These are phyloP conservation scores for Trametes cubensis DNA, from an alignment of 768 basidiomycete species.

Conservation along the genomic window DNA sequence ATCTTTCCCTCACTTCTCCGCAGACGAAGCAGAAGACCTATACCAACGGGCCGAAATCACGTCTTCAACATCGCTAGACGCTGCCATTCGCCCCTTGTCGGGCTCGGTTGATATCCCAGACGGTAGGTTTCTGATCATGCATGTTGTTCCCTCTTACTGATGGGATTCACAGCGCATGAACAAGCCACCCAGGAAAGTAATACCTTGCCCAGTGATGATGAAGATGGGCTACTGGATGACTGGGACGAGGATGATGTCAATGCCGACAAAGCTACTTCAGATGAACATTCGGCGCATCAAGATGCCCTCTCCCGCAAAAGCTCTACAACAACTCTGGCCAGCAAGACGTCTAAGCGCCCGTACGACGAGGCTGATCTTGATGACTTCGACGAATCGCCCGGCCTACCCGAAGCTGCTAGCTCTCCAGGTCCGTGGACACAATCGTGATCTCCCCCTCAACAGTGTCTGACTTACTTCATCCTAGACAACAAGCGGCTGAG, in stretches of 20 bases:
- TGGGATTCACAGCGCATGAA: background rate
- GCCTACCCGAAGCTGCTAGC: background rate
- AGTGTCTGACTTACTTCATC: background rate
- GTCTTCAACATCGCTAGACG: background rate
- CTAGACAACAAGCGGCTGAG: constrained; percentile 21
- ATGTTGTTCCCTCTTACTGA: background rate
- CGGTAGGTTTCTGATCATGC: background rate
- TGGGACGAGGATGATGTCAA: constrained; percentile 13
- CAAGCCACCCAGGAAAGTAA: constrained; percentile 1
- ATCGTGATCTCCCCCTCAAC: too few species aligned
- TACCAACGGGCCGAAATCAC: background rate
- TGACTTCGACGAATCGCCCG: constrained; percentile 22
- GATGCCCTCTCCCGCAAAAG: constrained; percentile 21
- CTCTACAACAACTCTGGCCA: constrained; percentile 19
- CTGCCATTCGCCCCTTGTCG: background rate
- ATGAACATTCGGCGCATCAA: background rate
- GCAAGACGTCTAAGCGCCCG: constrained; percentile 23
- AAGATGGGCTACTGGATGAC: constrained; percentile 14
- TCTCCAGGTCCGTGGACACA: constrained; percentile 16
- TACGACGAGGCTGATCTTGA: constrained; percentile 25
- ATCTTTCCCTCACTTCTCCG: background rate
- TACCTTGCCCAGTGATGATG: constrained; percentile 7
- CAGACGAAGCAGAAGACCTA: background rate
- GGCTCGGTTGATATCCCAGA: background rate
- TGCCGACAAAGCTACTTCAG: background rate